Evolutionary conservation across 2,329 filamentous ascomycete species (phyloP).

Genomic region (Alternaria hordeiaustralica): DNA sequence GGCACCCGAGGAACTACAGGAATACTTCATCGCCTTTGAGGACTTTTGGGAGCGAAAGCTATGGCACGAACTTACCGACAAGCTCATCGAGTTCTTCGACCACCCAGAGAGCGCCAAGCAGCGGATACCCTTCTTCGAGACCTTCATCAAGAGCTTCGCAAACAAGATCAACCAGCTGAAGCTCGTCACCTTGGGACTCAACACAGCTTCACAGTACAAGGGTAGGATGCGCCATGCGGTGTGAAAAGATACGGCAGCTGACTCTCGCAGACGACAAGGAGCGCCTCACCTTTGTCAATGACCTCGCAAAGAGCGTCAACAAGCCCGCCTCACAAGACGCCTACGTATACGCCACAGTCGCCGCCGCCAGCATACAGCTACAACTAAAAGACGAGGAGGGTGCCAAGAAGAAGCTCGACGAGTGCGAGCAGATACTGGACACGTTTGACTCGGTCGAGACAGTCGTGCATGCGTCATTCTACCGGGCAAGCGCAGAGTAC

Average conservation of each 20-base stretch:
- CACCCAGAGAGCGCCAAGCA: conserved; percentile 80
- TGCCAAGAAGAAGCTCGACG: conserved; percentile 84
- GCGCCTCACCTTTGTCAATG: conserved; percentile 81
- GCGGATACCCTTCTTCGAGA: conserved; percentile 89
- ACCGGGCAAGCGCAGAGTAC: conserved; percentile 92
- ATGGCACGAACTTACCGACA: conserved; percentile 97
- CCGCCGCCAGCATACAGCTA: conserved; percentile 86
- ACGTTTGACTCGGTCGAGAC: conserved; percentile 94
- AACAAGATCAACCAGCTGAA: conserved; percentile 99
- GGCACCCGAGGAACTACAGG: conserved; percentile 86
- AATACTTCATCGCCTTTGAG: conserved; percentile 89
- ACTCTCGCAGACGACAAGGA: conserved; percentile 76
- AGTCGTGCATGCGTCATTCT: conserved; percentile 94
- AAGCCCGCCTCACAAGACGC: conserved; percentile 93
- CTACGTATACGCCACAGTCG: conserved; percentile 90
- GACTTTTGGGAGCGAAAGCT: conserved; percentile 98
- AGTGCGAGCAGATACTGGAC: conserved; percentile 86
- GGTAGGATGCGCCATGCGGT: conserved; percentile 61
- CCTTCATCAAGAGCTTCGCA: conserved; percentile 93
- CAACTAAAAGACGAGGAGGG: conserved; percentile 79
- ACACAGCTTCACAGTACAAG: conserved; percentile 83
- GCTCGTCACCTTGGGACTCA: conserved; percentile 88
- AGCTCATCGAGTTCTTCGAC: conserved; percentile 86
- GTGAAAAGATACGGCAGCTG: conserved; percentile 15
- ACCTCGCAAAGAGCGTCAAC: conserved; percentile 86